Evolutionary conservation across 805 yeast species (phyloP), one percentile per base, ranked within the genome.

Genomic region (Cyberlindnera lachancei): DNA sequence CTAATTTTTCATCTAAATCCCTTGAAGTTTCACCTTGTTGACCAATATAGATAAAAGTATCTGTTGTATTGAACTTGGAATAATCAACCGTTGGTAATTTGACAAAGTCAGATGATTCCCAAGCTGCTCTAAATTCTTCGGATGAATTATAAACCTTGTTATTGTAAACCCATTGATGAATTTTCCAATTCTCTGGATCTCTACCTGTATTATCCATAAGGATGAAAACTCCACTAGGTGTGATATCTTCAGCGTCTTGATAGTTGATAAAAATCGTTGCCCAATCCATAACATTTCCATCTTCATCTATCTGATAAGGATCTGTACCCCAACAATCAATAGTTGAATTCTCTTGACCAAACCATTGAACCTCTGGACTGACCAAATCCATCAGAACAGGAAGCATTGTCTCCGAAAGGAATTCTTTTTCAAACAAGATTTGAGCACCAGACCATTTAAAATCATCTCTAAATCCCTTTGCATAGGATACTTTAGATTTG

Each of bases 41-140:
- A 7, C 37, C 25, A 15, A 38, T 37, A 33, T 22, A 34, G 17
- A 29, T 27, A 16, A 29, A 29, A 4, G 18, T 17, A 2, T 29
- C 32, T 3, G 41, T 36, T 32, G 37, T 30, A 15, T 40, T 36
- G 1, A 38, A 31, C 25, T 30, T 30, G 22, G 33, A 28, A 18
- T 29, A 17, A 4, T 44, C 31, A 7, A 42, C 31, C 31, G 31
- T 36, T 22, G 46, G 44, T 17, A 43, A n/a, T 21, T 38, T 44
- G n/a, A 18, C 41, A 28, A 51, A 37, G 6, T 41, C 42, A 7
- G 31, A 45, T 18, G 36, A 21, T 18, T 48, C 31, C 33, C 37
- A 50, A 11, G 53, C 53, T 8, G 36, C 44, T 14, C 42, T 36
- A 22, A 51, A 85, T 23, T 41, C 53, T 15, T 40, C 50, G 25